A percentile compares a stretch with the other conserved stretches of the same genome.
phyloP scores from a whole-genome alignment of 441 rosid genomes.

The Cnidoscolus chayamansa region DNA sequence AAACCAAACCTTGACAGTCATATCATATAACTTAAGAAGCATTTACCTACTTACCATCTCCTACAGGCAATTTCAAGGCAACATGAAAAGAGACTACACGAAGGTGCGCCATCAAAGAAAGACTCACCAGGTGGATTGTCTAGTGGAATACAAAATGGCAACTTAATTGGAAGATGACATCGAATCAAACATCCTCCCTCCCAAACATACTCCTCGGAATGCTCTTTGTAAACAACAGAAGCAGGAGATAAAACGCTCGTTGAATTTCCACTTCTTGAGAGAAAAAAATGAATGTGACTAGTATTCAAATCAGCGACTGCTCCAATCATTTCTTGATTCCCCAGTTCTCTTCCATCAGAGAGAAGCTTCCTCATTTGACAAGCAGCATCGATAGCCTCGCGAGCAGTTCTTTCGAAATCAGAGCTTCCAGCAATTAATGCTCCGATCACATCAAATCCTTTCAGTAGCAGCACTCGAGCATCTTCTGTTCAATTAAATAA shows the following conservation, averaged over 20 bases:
- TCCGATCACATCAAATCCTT: conserved; percentile 79
- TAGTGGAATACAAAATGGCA: conserved; percentile 59
- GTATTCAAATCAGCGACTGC: conserved; percentile 47
- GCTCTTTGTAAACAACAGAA: conserved; percentile 55
- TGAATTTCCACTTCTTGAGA: conserved; percentile 38
- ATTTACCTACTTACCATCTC: background rate
- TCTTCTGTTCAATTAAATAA: conserved; percentile 48
- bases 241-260: conserved; percentile 39
- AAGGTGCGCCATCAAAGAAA: background rate
- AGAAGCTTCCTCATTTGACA: conserved; percentile 49
- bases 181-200: conserved; percentile 78
- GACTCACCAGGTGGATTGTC: conserved; percentile 53
- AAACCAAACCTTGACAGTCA: background rate
- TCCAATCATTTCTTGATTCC: conserved; percentile 43
- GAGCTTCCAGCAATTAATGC: conserved; percentile 48
- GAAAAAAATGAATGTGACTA: conserved; percentile 51
- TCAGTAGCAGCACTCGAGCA: conserved; percentile 52
- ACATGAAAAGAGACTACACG: background rate
- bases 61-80: background rate
- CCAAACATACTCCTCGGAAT: conserved; percentile 62
- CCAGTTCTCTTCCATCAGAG: conserved; percentile 33
- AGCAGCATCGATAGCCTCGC: conserved; percentile 50
- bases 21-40: background rate
- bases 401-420: conserved; percentile 42
- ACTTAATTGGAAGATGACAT: conserved; percentile 60